Conservation (phyloP, 805 yeast genomes). For the Monosporozyma unispora region DNA sequence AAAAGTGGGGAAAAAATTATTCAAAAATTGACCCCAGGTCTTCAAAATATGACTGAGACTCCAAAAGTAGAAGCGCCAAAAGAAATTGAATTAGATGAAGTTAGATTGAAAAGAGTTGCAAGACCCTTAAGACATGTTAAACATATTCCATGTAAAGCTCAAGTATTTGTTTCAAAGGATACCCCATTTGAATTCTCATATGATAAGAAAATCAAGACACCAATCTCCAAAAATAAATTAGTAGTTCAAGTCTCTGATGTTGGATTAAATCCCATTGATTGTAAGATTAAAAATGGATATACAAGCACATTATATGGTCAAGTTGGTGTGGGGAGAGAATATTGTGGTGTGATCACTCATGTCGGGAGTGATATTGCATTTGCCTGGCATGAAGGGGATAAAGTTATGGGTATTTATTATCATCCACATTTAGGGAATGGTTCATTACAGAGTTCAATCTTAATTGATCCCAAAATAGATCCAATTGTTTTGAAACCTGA, state of each 20-base stretch:
- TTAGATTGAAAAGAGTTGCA: slow-evolving; percentile 31
- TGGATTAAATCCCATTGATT: slow-evolving; percentile 58
- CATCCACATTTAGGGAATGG: slow-evolving; percentile 48
- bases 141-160: slow-evolving; percentile 42
- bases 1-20: slow-evolving; percentile 1
- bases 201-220: slow-evolving; percentile 42
- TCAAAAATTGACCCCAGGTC: slow-evolving; percentile 1
- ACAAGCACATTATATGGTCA: slow-evolving; percentile 42
- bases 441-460: slow-evolving; percentile 46
- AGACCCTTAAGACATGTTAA: slow-evolving; percentile 45
- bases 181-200: slow-evolving; percentile 40
- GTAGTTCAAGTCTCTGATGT: slow-evolving; percentile 52
- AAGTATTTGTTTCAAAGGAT: slow-evolving; percentile 33
- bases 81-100: slow-evolving; percentile 15
- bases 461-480: slow-evolving; percentile 46
- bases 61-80: slow-evolving; percentile 12
- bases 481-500: slow-evolving; percentile 40
- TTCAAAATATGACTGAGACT: slow-evolving; percentile 2
- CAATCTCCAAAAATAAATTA: slow-evolving; percentile 39
- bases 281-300: slow-evolving; percentile 50
- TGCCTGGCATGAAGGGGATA: slow-evolving; percentile 46
- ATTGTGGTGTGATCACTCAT: slow-evolving; percentile 47
- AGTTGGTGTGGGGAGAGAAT: slow-evolving; percentile 65
- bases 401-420: slow-evolving; percentile 53
- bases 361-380: slow-evolving; percentile 40